Base-by-base conservation (phyloP, 257 asterid species). In the Gentiana dahurica region DNA sequence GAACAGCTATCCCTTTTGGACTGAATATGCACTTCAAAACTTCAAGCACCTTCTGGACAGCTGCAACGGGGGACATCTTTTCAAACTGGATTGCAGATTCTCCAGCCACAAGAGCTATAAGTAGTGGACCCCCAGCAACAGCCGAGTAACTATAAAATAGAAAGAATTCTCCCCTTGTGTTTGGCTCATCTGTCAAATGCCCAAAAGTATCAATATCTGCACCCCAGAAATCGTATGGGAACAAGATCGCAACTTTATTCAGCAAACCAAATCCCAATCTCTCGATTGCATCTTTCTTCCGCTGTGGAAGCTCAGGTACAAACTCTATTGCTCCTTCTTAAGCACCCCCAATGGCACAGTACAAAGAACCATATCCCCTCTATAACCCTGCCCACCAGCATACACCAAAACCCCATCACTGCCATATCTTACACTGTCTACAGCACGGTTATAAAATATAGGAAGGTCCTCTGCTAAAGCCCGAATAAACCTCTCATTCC, bases 221-320 rank as follows among this genome's bases (percentile, higher is more conserved):
- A 58, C 98, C 98, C 98, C 98, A 91, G 59, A 91, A 91, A 81
- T 91, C 98, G 52, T 83, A 87, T 0, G 98, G 97, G 73, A 91
- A 91, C 78, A 91, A 76, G 61, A 91, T 83, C 35, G 94, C 97
- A 44, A 91, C 98, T 76, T 91, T 91, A 58, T 91, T 91, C 57
- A 91, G 70, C 74, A 91, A 68, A 62, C 98, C 98, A 38, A 85
- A 91, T 57, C 98, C 97, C 68, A 91, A 71, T 66, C 95, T 83
- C 52, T 78, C 86, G 54, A 91, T 91, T 1, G 95, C 98, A 53
- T 85, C 97, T 67, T 62, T 85, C 73, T 91, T 91, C 65, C 78
- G 50, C 57, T 85, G 84, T 54, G 98, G 98, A 67, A 91, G 94
- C 64, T 85, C 94, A 0, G 98, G 98, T 5, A 75, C 82, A 67